These are phyloP conservation scores for Daldinia concentrica DNA, from an alignment of 495 filamentous ascomycete genomes.

Conservation along the genomic window DNA sequence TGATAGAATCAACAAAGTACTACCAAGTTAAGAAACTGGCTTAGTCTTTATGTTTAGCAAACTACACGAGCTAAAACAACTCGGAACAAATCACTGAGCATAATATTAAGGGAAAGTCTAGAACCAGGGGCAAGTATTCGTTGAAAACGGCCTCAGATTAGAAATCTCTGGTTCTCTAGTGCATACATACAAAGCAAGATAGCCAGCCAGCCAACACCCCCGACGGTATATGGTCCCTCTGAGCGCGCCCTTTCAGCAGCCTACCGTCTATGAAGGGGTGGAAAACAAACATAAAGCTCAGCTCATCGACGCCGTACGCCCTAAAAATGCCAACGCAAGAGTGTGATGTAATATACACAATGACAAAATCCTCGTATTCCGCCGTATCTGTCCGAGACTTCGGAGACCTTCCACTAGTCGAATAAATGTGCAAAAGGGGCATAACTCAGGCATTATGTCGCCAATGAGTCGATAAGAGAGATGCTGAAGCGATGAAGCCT, in stretches of 20 bases:
- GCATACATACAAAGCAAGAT: constrained; percentile 21
- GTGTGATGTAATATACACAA: constrained; percentile 34
- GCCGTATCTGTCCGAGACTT: constrained; percentile 16
- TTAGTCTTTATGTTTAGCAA: too few relatives aligned
- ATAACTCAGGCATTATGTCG: background rate
- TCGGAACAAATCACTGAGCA: background rate
- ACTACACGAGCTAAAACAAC: background rate
- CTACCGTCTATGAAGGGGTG: constrained; percentile 21
- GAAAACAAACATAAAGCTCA: constrained; percentile 12
- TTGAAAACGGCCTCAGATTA: constrained; percentile 18
- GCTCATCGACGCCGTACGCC: constrained; percentile 18
- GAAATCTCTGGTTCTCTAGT: constrained; percentile 5
- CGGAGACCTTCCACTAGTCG: constrained; percentile 1
- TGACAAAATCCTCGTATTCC: background rate
- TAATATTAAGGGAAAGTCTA: background rate
- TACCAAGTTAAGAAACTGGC: too few relatives aligned
- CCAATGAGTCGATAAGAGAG: constrained; percentile 1
- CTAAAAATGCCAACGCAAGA: constrained; percentile 21
- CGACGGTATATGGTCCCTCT: constrained; percentile 10
- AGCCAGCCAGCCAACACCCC: constrained; percentile 6
- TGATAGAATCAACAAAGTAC: too few relatives aligned
- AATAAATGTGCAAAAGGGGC: constrained; percentile 3
- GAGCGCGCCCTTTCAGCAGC: constrained; percentile 2
- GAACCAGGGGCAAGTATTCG: background rate
- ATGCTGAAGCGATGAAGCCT: constrained; percentile 1